phyloP scores from a whole-genome alignment of 1,284 basidiomycete species.

The Grifola frondosa region DNA sequence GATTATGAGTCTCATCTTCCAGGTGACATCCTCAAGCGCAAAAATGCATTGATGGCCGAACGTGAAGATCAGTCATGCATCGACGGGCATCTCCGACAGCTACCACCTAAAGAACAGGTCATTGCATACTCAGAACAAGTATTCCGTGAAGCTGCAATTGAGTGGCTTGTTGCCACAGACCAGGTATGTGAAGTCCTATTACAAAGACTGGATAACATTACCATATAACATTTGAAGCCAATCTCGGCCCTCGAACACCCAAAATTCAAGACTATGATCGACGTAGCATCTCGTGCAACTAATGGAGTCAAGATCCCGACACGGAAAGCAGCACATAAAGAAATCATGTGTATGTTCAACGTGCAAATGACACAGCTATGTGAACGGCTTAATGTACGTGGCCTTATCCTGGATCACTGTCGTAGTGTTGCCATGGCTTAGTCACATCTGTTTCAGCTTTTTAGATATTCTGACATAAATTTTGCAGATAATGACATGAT shows the following conservation, averaged over 20 bases:
- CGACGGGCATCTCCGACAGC: background rate
- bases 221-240: slow-evolving; percentile 23
- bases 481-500: no score
- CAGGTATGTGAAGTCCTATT: slow-evolving; percentile 34
- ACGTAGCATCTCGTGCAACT: slow-evolving; percentile 19
- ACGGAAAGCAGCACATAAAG: slow-evolving; percentile 22
- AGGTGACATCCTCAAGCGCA: background rate
- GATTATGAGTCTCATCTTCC: background rate
- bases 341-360: slow-evolving; percentile 38
- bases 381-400: slow-evolving; percentile 29
- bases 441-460: no score
- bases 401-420: no score
- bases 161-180: slow-evolving; percentile 39
- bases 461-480: no score
- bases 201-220: background rate
- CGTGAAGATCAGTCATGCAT: background rate
- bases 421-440: no score
- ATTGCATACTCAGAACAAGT: background rate
- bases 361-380: slow-evolving; percentile 27
- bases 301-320: slow-evolving; percentile 19
- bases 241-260: slow-evolving; percentile 26
- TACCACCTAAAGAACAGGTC: background rate
- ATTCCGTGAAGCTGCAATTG: slow-evolving; percentile 2
- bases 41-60: background rate
- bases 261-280: slow-evolving; percentile 25